A percentile compares a stretch with the other conserved stretches of the same genome.
Evolutionary conservation across 164 flowering plant species (phyloP).

Genomic region (Chloranthus sessilifolius): DNA sequence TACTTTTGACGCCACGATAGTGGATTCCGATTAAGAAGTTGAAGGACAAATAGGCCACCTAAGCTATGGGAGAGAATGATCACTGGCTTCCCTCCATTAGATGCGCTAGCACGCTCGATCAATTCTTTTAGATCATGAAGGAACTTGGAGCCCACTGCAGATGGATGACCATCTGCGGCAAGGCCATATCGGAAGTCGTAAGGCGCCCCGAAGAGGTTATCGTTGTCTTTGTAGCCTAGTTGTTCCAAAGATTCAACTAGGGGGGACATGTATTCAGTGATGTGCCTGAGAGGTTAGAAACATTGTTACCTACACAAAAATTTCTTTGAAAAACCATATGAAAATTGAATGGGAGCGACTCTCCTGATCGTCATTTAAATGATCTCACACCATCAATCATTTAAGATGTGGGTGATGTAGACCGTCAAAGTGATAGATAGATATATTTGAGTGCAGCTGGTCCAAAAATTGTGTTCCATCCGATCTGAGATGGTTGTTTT

Average conservation of each 20-base stretch:
- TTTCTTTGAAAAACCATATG: too few relatives aligned
- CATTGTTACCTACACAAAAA: too few relatives aligned
- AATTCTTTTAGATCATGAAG: constrained; percentile 55
- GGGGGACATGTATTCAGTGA: constrained; percentile 70
- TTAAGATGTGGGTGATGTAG: too few relatives aligned
- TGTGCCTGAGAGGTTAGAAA: constrained; percentile 59
- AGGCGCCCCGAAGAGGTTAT: constrained; percentile 84
- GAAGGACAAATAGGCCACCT: constrained; percentile 72
- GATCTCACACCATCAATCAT: too few relatives aligned
- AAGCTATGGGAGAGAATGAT: constrained; percentile 82
- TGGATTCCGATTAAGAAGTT: constrained; percentile 64
- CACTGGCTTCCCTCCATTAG: constrained; percentile 66
- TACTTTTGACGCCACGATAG: constrained; percentile 51
- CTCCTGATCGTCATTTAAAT: too few relatives aligned
- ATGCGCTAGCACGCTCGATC: constrained; percentile 53
- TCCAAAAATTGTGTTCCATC: too few relatives aligned
- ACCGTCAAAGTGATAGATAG: too few relatives aligned
- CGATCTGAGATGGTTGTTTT: too few relatives aligned
- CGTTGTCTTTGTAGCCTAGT: constrained; percentile 54
- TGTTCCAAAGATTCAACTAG: constrained; percentile 53
- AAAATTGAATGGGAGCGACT: too few relatives aligned
- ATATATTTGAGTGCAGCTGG: too few relatives aligned
- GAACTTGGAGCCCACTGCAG: constrained; percentile 52
- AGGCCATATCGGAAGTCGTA: constrained; percentile 88
- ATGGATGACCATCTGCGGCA: constrained; percentile 62